Evolutionary conservation across 148 eudicot species (phyloP).

Genomic region (Dianthus caryophyllus): DNA sequence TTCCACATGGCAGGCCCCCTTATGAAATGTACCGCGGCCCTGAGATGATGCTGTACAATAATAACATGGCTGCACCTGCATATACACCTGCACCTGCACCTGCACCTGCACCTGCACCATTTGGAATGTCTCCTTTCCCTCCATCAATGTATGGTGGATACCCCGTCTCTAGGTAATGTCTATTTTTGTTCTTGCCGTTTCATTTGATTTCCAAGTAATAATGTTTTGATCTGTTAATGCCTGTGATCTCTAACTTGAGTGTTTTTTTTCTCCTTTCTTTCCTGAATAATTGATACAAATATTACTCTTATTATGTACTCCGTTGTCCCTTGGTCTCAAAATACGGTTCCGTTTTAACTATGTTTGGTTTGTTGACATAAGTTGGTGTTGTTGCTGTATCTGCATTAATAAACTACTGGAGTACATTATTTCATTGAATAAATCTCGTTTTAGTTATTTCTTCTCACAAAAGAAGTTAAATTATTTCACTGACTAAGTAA

Average conservation of each 20-base stretch:
- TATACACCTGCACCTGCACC: conserved; percentile 40
- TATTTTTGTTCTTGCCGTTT: not conserved
- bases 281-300: not conserved
- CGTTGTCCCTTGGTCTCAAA: not conserved
- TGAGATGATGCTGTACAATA: conserved; percentile 52
- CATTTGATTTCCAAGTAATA: not conserved
- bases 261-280: not conserved
- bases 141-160: conserved; percentile 38
- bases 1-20: conserved; percentile 41
- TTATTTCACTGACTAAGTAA: no score
- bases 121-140: conserved; percentile 39
- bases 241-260: not conserved
- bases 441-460: no score
- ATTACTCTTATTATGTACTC: not conserved
- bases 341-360: no score
- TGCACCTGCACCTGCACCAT: conserved; percentile 40
- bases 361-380: no score
- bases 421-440: no score
- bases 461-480: no score
- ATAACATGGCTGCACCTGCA: conserved; percentile 40
- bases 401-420: not conserved
- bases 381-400: not conserved
- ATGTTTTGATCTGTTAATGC: not conserved
- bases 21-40: conserved; percentile 44
- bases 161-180: conserved; percentile 44